phyloP scores from a whole-genome alignment of 805 yeast genomes.

The Babjeviella inositovora region DNA sequence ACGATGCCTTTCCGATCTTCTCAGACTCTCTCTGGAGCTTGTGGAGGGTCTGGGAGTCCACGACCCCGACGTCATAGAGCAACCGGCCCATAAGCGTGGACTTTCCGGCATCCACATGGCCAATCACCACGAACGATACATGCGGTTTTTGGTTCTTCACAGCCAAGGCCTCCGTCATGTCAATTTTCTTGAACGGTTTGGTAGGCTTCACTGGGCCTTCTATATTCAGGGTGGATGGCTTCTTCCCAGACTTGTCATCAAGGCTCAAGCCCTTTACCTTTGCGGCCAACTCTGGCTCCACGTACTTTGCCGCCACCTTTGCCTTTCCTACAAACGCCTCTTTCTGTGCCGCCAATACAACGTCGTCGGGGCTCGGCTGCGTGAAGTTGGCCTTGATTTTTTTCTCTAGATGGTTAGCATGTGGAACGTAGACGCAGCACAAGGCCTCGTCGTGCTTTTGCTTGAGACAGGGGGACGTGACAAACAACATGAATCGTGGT shows the following conservation, averaged over 20 bases:
- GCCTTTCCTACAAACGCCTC: slow-evolving; percentile 5
- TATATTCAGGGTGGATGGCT: slow-evolving; percentile 1
- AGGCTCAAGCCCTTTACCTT: slow-evolving; percentile 1
- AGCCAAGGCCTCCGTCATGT: slow-evolving; percentile 20
- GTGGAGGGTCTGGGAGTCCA: slow-evolving; percentile 47
- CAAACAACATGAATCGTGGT: no score
- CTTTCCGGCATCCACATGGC: slow-evolving; percentile 81
- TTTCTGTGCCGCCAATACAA: slow-evolving; percentile 41
- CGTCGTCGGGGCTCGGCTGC: slow-evolving; percentile 76
- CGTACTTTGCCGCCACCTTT: not conserved
- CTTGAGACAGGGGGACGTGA: no score
- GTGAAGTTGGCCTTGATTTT: slow-evolving; percentile 37
- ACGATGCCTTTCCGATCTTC: slow-evolving; percentile 57
- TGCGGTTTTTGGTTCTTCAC: slow-evolving; percentile 27
- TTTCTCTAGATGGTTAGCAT: no score
- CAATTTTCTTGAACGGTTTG: slow-evolving; percentile 24
- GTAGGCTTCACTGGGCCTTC: slow-evolving; percentile 8
- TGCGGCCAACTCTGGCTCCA: slow-evolving; percentile 2
- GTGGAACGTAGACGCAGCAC: no score
- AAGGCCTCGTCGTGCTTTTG: no score
- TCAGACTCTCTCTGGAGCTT: slow-evolving; percentile 51
- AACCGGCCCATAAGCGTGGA: slow-evolving; percentile 68
- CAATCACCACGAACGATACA: slow-evolving; percentile 64
- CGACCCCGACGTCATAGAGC: slow-evolving; percentile 48
- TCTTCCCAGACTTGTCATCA: slow-evolving; percentile 16